phyloP scores from a whole-genome alignment of 495 filamentous ascomycete genomes.

The Neurospora sp. region DNA sequence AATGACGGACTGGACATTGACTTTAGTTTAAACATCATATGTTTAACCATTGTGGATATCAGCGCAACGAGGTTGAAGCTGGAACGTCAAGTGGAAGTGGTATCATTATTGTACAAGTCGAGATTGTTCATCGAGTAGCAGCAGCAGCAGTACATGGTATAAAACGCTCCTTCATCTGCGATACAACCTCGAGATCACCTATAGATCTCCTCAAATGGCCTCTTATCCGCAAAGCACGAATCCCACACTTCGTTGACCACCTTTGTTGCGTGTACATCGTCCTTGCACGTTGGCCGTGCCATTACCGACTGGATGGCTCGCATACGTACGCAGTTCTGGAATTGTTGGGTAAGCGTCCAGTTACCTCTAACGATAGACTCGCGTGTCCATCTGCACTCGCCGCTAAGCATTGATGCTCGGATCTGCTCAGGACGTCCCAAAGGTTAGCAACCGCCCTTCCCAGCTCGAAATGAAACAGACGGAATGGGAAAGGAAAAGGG shows the following conservation, averaged over 20 bases:
- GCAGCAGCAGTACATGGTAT: background rate
- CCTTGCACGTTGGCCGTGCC: slow-evolving; percentile 66
- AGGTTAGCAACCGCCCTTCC: background rate
- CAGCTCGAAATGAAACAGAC: background rate
- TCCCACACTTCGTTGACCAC: slow-evolving; percentile 97
- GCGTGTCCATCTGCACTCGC: slow-evolving; percentile 84
- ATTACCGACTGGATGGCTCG: slow-evolving; percentile 69
- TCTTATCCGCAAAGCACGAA: slow-evolving; percentile 85
- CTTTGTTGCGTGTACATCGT: slow-evolving; percentile 76
- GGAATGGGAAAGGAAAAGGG: background rate
- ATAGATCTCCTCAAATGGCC: slow-evolving; percentile 95
- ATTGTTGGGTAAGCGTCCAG: slow-evolving; percentile 81
- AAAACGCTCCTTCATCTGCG: background rate
- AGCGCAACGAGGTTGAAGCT: background rate
- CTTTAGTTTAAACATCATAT: background rate
- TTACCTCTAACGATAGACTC: slow-evolving; percentile 77
- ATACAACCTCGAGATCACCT: slow-evolving; percentile 41
- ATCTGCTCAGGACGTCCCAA: slow-evolving; percentile 45
- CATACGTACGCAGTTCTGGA: slow-evolving; percentile 82
- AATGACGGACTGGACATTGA: background rate
- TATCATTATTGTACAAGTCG: background rate
- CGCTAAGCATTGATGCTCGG: slow-evolving; percentile 79
- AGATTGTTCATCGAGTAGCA: background rate
- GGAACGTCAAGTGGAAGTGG: background rate
- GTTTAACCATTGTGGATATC: background rate